phyloP scores from a whole-genome alignment of 768 basidiomycete genomes.

The Trametes coccinea region DNA sequence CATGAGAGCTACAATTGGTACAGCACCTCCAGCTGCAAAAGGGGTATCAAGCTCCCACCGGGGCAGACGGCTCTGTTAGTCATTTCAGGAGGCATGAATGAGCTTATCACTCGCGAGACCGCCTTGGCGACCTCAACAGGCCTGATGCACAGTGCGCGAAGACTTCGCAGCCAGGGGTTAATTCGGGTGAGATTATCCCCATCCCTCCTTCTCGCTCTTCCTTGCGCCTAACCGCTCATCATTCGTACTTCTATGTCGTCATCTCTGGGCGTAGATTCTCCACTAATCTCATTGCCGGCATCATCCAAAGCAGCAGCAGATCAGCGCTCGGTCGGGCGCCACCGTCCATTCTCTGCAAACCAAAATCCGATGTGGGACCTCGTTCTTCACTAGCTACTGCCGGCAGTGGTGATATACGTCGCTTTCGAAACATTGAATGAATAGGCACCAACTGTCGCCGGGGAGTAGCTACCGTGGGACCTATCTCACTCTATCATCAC shows the following conservation, averaged over 20 bases:
- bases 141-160: neutral
- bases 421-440: neutral
- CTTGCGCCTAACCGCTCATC: constrained; percentile 1
- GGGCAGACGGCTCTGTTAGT: no score
- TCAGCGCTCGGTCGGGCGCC: no score
- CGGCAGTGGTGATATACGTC: no score
- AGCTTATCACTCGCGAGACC: no score
- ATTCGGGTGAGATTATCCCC: neutral
- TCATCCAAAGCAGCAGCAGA: neutral
- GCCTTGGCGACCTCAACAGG: no score
- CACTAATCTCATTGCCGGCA: neutral
- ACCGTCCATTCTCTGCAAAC: neutral
- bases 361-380: neutral
- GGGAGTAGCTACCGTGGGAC: constrained; percentile 1
- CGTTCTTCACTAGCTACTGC: no score
- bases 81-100: no score
- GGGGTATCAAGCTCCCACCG: no score
- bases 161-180: neutral
- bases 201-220: neutral
- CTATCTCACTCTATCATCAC: constrained; percentile 1
- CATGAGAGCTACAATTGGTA: no score
- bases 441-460: neutral
- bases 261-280: neutral
- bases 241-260: neutral
- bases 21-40: no score